Evolutionary conservation across 2,329 filamentous ascomycete species (phyloP).

Genomic region (Cladophialophora exuberans): DNA sequence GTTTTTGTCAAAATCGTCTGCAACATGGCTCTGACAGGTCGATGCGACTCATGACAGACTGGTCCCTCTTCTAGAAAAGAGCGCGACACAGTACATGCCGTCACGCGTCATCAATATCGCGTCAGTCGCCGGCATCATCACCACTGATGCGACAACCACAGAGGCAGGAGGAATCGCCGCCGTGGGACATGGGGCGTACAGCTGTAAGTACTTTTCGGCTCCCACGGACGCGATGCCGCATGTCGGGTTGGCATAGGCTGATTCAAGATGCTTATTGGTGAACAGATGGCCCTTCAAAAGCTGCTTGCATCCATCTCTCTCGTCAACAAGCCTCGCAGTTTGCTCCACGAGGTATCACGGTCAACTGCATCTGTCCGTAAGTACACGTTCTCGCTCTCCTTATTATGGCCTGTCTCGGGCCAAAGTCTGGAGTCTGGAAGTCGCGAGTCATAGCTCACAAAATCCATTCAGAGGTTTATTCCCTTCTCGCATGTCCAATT

Average conservation of each 20-base stretch:
- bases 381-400: too few species aligned
- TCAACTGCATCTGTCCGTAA: conserved; percentile 46
- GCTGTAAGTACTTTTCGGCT: conserved; percentile 37
- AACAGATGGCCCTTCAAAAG: conserved; percentile 55
- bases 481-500: conserved; percentile 58
- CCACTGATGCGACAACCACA: conserved; percentile 49
- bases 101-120: conserved; percentile 58
- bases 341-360: conserved; percentile 57
- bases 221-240: too few species aligned
- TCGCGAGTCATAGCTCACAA: too few species aligned
- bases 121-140: conserved; percentile 50
- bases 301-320: conserved; percentile 57
- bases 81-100: conserved; percentile 40
- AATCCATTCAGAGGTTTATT: conserved; percentile 51
- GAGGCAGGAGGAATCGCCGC: conserved; percentile 55
- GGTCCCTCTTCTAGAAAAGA: background rate
- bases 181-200: conserved; percentile 56
- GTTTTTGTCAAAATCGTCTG: background rate
- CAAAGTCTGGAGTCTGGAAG: too few species aligned
- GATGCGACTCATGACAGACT: background rate
- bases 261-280: background rate
- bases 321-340: conserved; percentile 56
- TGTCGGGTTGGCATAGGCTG: background rate
- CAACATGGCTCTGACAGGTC: background rate
- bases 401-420: too few species aligned